Evolutionary conservation across 371 early-diverging fungal species (phyloP).

Genomic region (Encephalitozoon romaleae): DNA sequence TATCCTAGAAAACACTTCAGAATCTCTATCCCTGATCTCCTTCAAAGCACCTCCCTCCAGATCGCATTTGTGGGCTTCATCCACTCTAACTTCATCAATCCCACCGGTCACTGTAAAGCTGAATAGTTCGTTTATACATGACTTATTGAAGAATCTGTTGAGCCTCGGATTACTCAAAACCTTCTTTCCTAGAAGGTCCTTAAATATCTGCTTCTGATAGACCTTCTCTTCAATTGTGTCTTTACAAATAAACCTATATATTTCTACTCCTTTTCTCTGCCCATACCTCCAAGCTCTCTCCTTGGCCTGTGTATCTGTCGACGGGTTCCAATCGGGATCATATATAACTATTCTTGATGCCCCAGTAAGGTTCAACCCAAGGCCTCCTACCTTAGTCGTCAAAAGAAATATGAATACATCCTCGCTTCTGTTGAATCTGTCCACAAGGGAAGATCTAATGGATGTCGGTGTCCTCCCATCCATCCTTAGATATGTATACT

Average conservation of each 20-base stretch:
- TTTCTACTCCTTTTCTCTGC: constrained; percentile 74
- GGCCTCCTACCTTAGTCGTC: constrained; percentile 87
- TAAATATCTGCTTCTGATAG: constrained; percentile 68
- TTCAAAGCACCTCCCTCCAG: neutral
- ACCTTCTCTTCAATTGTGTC: constrained; percentile 78
- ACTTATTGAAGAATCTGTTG: constrained; percentile 73
- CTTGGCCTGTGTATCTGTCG: constrained; percentile 84
- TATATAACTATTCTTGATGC: constrained; percentile 85
- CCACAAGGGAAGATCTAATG: constrained; percentile 70
- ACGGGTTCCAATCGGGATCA: constrained; percentile 97
- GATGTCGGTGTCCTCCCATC: constrained; percentile 81
- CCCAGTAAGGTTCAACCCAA: constrained; percentile 85
- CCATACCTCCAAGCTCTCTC: constrained; percentile 91
- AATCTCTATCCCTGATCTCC: constrained; percentile 8
- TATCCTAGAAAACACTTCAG: neutral
- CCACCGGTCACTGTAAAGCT: constrained; percentile 64
- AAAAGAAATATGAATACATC: constrained; percentile 74
- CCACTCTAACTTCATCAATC: neutral
- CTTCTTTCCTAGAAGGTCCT: constrained; percentile 82
- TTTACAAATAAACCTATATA: constrained; percentile 87
- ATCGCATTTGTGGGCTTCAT: neutral
- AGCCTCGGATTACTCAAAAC: constrained; percentile 81
- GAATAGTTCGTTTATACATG: constrained; percentile 69
- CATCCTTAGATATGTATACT: constrained; percentile 72
- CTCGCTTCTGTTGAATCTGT: constrained; percentile 69